Evolutionary conservation across 306 rosid genomes (phyloP), one percentile per base, ranked within the genome.

Genomic region (Fragaria nilgerrensis): DNA sequence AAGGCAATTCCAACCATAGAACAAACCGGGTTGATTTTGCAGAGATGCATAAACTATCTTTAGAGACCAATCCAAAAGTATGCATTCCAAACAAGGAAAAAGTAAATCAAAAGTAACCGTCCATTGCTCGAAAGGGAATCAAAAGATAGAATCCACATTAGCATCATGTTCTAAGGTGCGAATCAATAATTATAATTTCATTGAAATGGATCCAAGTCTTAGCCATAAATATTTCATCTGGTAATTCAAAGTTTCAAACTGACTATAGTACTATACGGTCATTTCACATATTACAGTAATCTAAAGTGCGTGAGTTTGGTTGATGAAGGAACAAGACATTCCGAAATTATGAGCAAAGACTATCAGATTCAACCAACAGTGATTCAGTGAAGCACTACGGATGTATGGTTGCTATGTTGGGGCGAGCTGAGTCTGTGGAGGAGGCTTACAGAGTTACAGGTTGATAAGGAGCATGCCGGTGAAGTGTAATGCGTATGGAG

Each of bases 401-500:
- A 37, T 94, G 97, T 77, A 77, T 86, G 89, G 97, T 88, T 71
- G 98, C 90, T 80, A 85, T 90, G 56, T 77, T 90, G 80, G 98
- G 94, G 32, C 88, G 97, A 52, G 94, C 93, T 22, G 96, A 96
- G 63, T 82, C 79, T 16, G 80, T 90, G 47, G 86, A 85, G 73
- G 94, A 88, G 78, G 97, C 94, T 22, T 90, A 86, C 29, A 27
- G 29, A 27, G 29, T 27, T 27, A 27, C 76, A 41, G 50, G 29
- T 83, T 87, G 83, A 85, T 90, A 66, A 64, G 50, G 78, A 81
- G 77, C 72, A 87, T 90, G 97, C 87, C 96, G 7, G 43, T 86
- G 64, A 84, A 86, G 68, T 76, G 96, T 78, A 87, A 91, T 83
- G 91, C 94, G 83, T 87, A 23, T 91, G 94, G 96, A 91, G 97